Conservation (phyloP, 1,139 yeast species). For the Debaryomycetaceae sp. region DNA sequence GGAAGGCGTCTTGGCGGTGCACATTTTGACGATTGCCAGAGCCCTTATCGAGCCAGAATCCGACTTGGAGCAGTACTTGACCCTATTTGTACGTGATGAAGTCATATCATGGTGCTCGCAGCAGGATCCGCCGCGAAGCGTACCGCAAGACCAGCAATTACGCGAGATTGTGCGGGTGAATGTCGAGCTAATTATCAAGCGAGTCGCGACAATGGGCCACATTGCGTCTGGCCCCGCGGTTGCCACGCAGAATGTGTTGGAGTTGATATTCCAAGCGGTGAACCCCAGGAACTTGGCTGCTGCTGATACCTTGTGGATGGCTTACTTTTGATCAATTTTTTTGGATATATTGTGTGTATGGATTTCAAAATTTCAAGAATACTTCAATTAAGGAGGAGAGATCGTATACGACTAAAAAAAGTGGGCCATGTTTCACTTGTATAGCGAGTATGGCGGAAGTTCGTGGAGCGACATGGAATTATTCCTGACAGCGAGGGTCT, state of each 20-base stretch:
- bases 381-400: too few relatives aligned
- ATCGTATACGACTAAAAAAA: too few relatives aligned
- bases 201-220: constrained; percentile 64
- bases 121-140: constrained; percentile 55
- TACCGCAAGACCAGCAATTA: constrained; percentile 67
- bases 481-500: too few relatives aligned
- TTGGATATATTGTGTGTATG: neutral
- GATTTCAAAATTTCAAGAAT: neutral
- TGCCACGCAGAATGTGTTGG: constrained; percentile 88
- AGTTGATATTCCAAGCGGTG: constrained; percentile 88
- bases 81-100: constrained; percentile 91
- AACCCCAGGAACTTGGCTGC: constrained; percentile 91
- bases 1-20: constrained; percentile 85
- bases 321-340: constrained; percentile 46
- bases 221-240: constrained; percentile 64
- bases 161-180: constrained; percentile 82
- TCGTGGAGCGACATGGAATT: too few relatives aligned
- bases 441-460: neutral
- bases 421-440: too few relatives aligned
- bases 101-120: constrained; percentile 88
- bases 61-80: constrained; percentile 77
- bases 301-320: constrained; percentile 94
- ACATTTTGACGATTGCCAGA: constrained; percentile 76
- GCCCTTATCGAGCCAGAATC: constrained; percentile 87
- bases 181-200: constrained; percentile 73